Evolutionary conservation across 1,284 basidiomycete genomes (phyloP).

Genomic region (Trametes hirsuta): DNA sequence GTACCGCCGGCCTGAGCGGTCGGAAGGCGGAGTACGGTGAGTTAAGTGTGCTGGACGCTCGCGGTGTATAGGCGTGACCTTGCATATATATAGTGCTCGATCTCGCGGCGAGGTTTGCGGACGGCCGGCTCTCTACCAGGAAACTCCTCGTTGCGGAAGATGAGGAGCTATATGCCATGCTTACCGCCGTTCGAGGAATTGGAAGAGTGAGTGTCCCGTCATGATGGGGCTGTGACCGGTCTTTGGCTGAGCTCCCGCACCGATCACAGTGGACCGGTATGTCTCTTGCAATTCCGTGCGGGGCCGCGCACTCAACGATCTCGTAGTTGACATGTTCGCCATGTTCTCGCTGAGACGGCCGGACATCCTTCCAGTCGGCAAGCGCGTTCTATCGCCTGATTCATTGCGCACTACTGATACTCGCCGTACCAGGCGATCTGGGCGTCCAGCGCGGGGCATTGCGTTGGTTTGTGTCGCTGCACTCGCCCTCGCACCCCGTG

Average conservation of each 20-base stretch:
- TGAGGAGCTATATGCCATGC: conserved; percentile 73
- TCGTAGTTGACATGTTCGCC: conserved; percentile 83
- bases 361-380: conserved; percentile 80
- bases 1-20: conserved; percentile 74
- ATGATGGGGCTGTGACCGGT: not conserved
- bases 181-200: conserved; percentile 82
- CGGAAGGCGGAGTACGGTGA: conserved; percentile 87
- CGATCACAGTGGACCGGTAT: conserved; percentile 41
- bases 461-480: conserved; percentile 73
- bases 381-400: conserved; percentile 33
- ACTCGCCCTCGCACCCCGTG: conserved; percentile 53
- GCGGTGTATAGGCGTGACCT: not conserved
- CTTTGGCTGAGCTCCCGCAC: not conserved
- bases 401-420: not conserved
- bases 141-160: conserved; percentile 74
- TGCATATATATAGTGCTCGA: conserved; percentile 60
- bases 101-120: conserved; percentile 75
- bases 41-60: conserved; percentile 24
- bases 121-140: conserved; percentile 74
- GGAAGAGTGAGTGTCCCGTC: conserved; percentile 64
- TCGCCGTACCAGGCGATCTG: conserved; percentile 64
- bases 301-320: not conserved
- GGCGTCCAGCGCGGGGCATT: conserved; percentile 82
- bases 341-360: conserved; percentile 85
- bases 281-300: not conserved